These are phyloP conservation scores for Reticulascus tulasneorum DNA, from an alignment of 2,329 filamentous ascomycete genomes.

Conservation along the genomic window DNA sequence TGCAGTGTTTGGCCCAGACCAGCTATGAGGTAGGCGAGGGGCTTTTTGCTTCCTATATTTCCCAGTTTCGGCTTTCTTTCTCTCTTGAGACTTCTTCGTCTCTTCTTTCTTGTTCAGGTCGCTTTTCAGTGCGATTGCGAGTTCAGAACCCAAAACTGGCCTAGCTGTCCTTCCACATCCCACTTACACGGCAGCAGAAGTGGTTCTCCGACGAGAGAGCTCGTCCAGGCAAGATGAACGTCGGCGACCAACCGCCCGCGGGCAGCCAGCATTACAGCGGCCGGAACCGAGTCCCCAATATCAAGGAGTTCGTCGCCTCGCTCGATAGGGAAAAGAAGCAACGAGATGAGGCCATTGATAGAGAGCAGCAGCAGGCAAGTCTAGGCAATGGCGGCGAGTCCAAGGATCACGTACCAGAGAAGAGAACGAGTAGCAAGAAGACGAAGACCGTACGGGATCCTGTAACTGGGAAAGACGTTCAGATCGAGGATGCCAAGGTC, in stretches of 20 bases:
- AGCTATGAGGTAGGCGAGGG: no score
- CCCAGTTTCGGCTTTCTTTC: no score
- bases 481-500: slow-evolving; percentile 77
- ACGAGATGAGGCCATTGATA: slow-evolving; percentile 68
- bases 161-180: no score
- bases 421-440: slow-evolving; percentile 32
- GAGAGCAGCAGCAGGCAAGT: slow-evolving; percentile 3
- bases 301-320: slow-evolving; percentile 75
- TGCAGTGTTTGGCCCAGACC: no score
- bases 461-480: slow-evolving; percentile 78
- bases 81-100: no score
- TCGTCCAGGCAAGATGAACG: slow-evolving; percentile 26
- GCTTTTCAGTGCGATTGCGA: no score
- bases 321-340: slow-evolving; percentile 76
- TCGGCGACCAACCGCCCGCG: slow-evolving; percentile 37
- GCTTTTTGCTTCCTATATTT: no score
- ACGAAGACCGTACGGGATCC: slow-evolving; percentile 81
- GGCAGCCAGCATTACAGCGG: slow-evolving; percentile 73
- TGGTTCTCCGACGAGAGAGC: no score
- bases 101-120: no score
- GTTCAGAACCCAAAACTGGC: no score
- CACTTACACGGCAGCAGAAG: no score
- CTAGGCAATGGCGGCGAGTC: slow-evolving; percentile 24
- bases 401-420: slow-evolving; percentile 34
- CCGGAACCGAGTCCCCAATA: slow-evolving; percentile 78